These are phyloP conservation scores for Bocquillonia castaneifolia DNA, from an alignment of 441 rosid genomes.

Conservation along the genomic window DNA sequence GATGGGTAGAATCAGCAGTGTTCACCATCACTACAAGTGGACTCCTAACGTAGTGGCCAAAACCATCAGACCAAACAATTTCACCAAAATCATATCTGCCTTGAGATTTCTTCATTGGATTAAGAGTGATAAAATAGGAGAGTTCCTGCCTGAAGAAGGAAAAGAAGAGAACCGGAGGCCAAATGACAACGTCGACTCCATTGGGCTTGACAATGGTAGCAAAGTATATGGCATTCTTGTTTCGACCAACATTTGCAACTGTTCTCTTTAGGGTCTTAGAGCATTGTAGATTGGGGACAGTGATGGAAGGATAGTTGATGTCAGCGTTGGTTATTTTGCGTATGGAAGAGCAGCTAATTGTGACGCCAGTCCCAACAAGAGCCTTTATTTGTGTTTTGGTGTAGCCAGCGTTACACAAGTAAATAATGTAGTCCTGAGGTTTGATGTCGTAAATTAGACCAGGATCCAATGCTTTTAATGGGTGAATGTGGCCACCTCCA, in stretches of 20 bases:
- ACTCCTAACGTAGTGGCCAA: constrained; percentile 51
- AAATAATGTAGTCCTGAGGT: constrained; percentile 45
- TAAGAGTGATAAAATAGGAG: constrained; percentile 43
- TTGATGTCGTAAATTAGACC: constrained; percentile 58
- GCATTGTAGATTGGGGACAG: constrained; percentile 37
- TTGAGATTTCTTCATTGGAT: constrained; percentile 36
- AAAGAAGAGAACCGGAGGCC: constrained; percentile 53
- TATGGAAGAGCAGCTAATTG: constrained; percentile 23
- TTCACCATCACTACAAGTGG: constrained; percentile 45
- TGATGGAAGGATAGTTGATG: constrained; percentile 65
- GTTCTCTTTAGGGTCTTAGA: constrained; percentile 47
- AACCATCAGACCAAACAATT: constrained; percentile 47
- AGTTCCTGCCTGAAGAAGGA: constrained; percentile 33
- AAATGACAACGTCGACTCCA: constrained; percentile 53
- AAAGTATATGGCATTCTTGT: constrained; percentile 38
- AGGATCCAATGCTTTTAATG: constrained; percentile 59
- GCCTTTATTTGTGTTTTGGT: constrained; percentile 35
- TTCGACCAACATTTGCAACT: constrained; percentile 43
- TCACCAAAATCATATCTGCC: constrained; percentile 56
- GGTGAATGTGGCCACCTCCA: constrained; percentile 66
- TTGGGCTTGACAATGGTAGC: constrained; percentile 34
- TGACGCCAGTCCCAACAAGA: constrained; percentile 29
- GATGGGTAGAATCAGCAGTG: neutral
- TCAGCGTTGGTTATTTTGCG: constrained; percentile 24
- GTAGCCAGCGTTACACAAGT: constrained; percentile 61